Evolutionary conservation across 805 yeast genomes (phyloP), one percentile per base, ranked within the genome.

Genomic region (Starmerella powellii): DNA sequence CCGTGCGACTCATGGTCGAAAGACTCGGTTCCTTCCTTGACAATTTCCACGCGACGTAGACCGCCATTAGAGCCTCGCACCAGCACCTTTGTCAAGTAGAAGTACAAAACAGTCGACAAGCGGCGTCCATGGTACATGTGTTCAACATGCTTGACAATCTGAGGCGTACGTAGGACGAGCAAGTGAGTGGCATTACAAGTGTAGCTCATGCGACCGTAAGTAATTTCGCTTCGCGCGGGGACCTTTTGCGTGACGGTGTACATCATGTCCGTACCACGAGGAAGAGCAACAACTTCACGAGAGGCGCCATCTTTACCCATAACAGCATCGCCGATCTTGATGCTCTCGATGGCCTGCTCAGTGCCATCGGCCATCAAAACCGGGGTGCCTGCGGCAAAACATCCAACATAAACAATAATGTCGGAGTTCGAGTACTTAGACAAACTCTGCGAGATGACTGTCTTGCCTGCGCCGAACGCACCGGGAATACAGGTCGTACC

Each of bases 401-500:
- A 51, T 6, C 97, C 98, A 42, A 85, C 95, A 59, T 91, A 91
- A 59, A 88, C 81, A 61, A 91, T 91, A 44, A 85, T 81, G 64
- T 91, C 98, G 17, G 97, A 91, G 74, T 91, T 91, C 46, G 98
- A 91, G 68, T 78, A 91, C 65, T 91, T 91, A 51, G 97, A 88
- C 62, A 91, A 72, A 1, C 97, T 85, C 70, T 88, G 98, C 23
- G 98, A 88, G 62, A 88, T 88, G 58, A 88, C 98, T 11, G 98
- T 88, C 64, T 87, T 91, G 66, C 99, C 99, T 68, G 97, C 91
- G 51, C 99, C 99, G 58, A 91, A 91, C 50, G 99, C 99, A 68
- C 99, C 99, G 36, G 99, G 99, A 63, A 91, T 91, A 80, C 98
- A 93, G 28, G 99, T 91, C 31, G 99, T 91, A 71, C 99, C 99